Conservation (phyloP, 805 yeast genomes). For the Monosporozyma yasuniensis region DNA sequence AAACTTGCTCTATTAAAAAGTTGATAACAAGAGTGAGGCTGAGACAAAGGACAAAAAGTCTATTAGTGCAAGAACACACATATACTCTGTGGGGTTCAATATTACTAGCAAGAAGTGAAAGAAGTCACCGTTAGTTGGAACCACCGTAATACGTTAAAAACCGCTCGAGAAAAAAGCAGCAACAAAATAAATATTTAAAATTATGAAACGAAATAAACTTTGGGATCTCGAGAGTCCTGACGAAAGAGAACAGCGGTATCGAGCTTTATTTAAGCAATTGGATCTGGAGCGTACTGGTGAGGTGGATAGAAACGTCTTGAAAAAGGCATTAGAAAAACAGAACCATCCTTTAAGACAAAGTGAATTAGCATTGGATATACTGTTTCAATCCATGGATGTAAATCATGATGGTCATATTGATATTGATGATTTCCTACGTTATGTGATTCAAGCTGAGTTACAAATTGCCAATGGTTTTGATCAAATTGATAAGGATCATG, state of each 20-base stretch:
- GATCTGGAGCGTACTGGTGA: constrained; percentile 35
- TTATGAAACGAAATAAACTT: not conserved
- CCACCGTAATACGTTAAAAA: not conserved
- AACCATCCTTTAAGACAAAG: constrained; percentile 61
- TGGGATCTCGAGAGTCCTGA: not conserved
- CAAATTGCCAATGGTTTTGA: constrained; percentile 64
- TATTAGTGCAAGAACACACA: too few species aligned
- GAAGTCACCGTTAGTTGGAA: not conserved
- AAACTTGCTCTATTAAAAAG: not conserved
- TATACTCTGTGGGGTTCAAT: not conserved
- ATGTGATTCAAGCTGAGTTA: constrained; percentile 56
- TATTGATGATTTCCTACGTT: constrained; percentile 56
- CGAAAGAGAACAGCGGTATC: constrained; percentile 30
- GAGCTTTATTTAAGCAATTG: constrained; percentile 35
- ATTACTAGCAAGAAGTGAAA: not conserved
- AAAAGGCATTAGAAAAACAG: constrained; percentile 34
- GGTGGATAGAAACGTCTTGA: constrained; percentile 31
- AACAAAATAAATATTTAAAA: not conserved
- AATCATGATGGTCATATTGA: constrained; percentile 50
- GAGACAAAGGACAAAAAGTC: not conserved
- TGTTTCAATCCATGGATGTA: constrained; percentile 52
- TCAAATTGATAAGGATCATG: constrained; percentile 59
- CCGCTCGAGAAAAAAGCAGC: not conserved
- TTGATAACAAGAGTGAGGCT: not conserved
- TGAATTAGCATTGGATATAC: constrained; percentile 45